Percentiles rank a stretch among this genome's conserved stretches.
phyloP scores from a whole-genome alignment of 495 filamentous ascomycete species.

The Penicillium herquei region DNA sequence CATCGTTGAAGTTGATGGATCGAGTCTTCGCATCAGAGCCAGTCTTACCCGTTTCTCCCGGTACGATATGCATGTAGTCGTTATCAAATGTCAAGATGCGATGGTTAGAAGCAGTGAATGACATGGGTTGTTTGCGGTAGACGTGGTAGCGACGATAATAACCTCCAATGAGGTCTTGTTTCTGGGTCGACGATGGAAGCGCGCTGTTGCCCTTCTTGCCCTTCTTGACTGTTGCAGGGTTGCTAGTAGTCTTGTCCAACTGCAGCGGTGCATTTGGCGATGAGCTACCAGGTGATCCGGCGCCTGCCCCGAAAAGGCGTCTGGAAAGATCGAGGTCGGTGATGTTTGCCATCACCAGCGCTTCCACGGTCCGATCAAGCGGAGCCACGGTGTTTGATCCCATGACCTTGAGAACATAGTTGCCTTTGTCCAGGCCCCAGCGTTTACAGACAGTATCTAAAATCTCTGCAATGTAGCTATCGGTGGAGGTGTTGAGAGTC shows the following conservation, averaged over 20 bases:
- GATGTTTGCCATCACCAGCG: slow-evolving; percentile 80
- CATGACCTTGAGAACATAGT: slow-evolving; percentile 83
- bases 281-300: slow-evolving; percentile 76
- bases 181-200: slow-evolving; percentile 76
- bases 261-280: slow-evolving; percentile 76
- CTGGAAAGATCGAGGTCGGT: slow-evolving; percentile 84
- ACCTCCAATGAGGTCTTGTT: slow-evolving; percentile 68
- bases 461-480: slow-evolving; percentile 92
- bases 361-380: slow-evolving; percentile 84
- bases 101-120: slow-evolving; percentile 81
- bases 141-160: slow-evolving; percentile 87
- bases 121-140: slow-evolving; percentile 90
- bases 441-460: slow-evolving; percentile 87
- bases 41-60: slow-evolving; percentile 59
- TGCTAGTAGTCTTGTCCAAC: slow-evolving; percentile 36
- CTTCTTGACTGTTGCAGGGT: slow-evolving; percentile 53
- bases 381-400: slow-evolving; percentile 81
- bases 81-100: slow-evolving; percentile 86
- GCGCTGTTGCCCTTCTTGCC: slow-evolving; percentile 62
- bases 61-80: slow-evolving; percentile 94
- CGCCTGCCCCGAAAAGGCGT: slow-evolving; percentile 81
- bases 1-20: slow-evolving; percentile 86
- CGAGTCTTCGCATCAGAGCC: slow-evolving; percentile 70
- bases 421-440: slow-evolving; percentile 84
- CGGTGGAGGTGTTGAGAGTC: slow-evolving; percentile 81